Evolutionary conservation across 495 filamentous ascomycete species (phyloP).

Genomic region (Terfezia claveryi): DNA sequence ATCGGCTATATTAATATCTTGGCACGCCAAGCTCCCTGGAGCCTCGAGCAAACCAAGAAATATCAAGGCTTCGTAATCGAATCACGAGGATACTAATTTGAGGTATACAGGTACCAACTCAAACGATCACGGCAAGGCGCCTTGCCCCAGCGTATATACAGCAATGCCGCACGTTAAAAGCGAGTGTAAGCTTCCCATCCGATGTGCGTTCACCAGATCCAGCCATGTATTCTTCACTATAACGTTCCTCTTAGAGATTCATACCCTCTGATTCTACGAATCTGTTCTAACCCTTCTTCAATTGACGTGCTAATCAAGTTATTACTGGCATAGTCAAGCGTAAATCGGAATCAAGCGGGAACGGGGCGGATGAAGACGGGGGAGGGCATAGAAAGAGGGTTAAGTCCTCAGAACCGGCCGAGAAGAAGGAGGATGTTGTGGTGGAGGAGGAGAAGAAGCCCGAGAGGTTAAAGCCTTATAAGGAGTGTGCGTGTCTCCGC

Average conservation of each 20-base stretch:
- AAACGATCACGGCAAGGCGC: no score
- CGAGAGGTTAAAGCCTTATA: not conserved
- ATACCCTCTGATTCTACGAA: not conserved
- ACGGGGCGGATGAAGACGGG: no score
- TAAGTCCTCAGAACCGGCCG: conserved; percentile 11
- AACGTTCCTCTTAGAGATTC: no score
- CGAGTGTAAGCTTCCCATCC: conserved; percentile 22
- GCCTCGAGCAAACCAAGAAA: no score
- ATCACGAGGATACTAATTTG: no score
- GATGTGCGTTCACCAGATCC: not conserved
- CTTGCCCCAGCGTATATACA: not conserved
- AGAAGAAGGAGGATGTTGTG: not conserved
- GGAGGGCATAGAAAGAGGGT: conserved; percentile 3
- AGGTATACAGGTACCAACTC: no score
- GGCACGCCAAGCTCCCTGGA: no score
- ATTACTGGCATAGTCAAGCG: conserved; percentile 11
- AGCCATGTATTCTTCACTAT: no score
- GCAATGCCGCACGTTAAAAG: conserved; percentile 25
- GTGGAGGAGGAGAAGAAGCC: conserved; percentile 12
- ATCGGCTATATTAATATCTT: no score
- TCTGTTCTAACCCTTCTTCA: no score
- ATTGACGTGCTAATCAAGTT: not conserved
- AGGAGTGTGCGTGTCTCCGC: conserved; percentile 11
- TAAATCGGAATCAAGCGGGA: conserved; percentile 6
- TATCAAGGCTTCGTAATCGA: no score